Conservation (phyloP, 2,329 filamentous ascomycete species). For the Hymenoscyphus fructigenus region DNA sequence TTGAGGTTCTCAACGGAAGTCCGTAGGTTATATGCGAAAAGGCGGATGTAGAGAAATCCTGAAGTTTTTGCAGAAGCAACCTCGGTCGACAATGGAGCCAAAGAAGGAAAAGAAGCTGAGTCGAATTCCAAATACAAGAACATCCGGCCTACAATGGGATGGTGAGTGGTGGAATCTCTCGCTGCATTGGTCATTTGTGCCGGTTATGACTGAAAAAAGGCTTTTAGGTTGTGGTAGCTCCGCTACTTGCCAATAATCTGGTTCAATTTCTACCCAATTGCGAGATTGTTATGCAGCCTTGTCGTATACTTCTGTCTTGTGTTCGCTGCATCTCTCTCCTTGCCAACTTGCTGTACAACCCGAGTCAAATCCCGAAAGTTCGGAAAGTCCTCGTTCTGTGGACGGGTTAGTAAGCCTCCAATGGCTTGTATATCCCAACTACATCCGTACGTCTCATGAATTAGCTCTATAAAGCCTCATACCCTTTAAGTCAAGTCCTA, state of each 20-base stretch:
- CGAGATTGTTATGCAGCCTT: neutral
- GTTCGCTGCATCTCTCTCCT: too few species aligned
- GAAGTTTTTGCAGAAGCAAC: too few species aligned
- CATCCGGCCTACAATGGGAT: too few species aligned
- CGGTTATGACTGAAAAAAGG: neutral
- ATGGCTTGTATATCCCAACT: neutral
- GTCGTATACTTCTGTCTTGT: neutral
- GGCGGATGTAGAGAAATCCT: too few species aligned
- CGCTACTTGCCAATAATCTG: neutral
- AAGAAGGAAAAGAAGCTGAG: too few species aligned
- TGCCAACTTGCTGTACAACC: neutral
- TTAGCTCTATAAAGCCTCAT: neutral
- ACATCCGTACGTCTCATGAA: neutral
- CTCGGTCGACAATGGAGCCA: too few species aligned
- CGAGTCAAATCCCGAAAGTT: neutral
- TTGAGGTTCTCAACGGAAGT: too few species aligned
- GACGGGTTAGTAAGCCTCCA: neutral
- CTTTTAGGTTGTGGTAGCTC: neutral
- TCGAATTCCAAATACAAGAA: too few species aligned
- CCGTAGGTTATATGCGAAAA: too few species aligned
- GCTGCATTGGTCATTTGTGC: neutral
- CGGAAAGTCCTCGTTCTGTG: neutral
- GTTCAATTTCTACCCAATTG: neutral
- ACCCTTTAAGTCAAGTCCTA: neutral
- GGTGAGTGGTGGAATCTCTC: neutral